Conservation (phyloP, 805 yeast genomes). For the Metschnikowia dekortorum region DNA sequence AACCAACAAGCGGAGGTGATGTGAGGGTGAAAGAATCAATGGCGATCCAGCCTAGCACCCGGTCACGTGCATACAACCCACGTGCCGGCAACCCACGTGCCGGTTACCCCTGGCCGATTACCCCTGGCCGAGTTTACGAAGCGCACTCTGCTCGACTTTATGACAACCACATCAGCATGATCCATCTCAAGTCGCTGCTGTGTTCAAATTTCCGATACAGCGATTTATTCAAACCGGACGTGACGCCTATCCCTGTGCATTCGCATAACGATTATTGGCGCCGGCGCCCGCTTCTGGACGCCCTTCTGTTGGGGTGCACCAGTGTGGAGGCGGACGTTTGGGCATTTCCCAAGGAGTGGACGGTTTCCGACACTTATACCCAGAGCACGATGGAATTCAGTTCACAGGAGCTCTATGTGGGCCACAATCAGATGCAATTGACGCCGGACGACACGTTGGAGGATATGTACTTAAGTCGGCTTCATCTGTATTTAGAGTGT, state of each 20-base stretch:
- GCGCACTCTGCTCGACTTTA: neutral
- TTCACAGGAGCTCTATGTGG: conserved; percentile 48
- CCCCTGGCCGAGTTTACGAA: too few species aligned
- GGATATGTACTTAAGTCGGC: conserved; percentile 49
- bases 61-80: too few species aligned
- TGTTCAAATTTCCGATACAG: conserved; percentile 7
- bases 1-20: neutral
- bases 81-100: too few species aligned
- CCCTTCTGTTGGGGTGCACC: conserved; percentile 48
- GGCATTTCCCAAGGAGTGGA: conserved; percentile 36
- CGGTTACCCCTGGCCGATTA: too few species aligned
- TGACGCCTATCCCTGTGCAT: conserved; percentile 46
- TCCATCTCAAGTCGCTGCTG: conserved; percentile 8
- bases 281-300: conserved; percentile 52
- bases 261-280: conserved; percentile 74
- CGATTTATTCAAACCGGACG: conserved; percentile 32
- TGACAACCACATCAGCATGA: conserved; percentile 6
- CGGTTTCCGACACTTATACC: conserved; percentile 25
- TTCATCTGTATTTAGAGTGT: conserved; percentile 44
- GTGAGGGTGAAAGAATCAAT: neutral
- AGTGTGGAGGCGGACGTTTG: conserved; percentile 69
- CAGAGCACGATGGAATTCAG: conserved; percentile 17
- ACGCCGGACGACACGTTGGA: conserved; percentile 43
- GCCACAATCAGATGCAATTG: conserved; percentile 52
- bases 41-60: too few species aligned